Evolutionary conservation across 805 yeast species (phyloP).

Genomic region (Ogataea wickerhamii): DNA sequence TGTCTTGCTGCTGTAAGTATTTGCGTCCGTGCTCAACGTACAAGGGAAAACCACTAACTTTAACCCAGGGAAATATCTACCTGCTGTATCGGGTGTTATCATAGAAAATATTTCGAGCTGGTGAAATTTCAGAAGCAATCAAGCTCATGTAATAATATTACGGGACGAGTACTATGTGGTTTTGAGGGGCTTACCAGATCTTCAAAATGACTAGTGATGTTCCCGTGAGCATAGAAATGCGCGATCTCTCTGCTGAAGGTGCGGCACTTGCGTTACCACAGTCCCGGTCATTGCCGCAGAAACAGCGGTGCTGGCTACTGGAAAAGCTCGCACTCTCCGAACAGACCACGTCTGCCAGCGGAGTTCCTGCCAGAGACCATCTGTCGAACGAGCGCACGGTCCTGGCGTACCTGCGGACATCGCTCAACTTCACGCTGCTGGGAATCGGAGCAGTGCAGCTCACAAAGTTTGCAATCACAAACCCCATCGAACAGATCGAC

Average conservation of each 20-base stretch:
- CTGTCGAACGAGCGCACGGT: constrained; percentile 61
- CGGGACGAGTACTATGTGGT: too few species aligned
- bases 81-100: constrained; percentile 5
- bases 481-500: constrained; percentile 10
- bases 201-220: neutral
- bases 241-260: neutral
- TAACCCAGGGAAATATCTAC: constrained; percentile 5
- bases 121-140: too few species aligned
- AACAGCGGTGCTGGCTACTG: too few species aligned
- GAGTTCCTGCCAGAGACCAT: constrained; percentile 47
- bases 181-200: too few species aligned
- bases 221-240: neutral
- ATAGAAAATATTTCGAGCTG: too few species aligned
- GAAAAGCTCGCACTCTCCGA: neutral
- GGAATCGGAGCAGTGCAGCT: constrained; percentile 55
- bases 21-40: neutral
- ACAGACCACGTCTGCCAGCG: neutral
- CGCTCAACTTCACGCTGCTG: constrained; percentile 46
- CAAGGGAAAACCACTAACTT: constrained; percentile 1
- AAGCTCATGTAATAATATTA: too few species aligned
- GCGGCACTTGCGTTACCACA: too few species aligned
- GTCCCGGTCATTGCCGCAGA: too few species aligned
- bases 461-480: constrained; percentile 35
- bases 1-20: constrained; percentile 12
- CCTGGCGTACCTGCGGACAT: constrained; percentile 57